These are phyloP conservation scores for Akanthomyces lecanii DNA, from an alignment of 2,329 filamentous ascomycete species.

Conservation along the genomic window DNA sequence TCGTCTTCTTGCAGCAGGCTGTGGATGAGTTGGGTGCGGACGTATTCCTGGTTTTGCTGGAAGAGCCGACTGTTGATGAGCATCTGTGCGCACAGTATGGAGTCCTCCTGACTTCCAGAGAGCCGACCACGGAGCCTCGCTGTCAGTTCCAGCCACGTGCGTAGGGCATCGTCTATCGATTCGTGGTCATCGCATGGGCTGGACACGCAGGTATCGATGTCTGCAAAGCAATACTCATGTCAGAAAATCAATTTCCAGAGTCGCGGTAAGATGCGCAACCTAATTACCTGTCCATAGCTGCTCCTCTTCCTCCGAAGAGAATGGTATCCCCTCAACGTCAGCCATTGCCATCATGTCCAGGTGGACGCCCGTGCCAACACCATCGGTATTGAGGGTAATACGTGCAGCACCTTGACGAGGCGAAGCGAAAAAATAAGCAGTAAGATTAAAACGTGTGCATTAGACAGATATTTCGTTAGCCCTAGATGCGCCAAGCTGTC, in stretches of 20 bases:
- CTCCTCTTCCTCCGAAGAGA: conserved; percentile 71
- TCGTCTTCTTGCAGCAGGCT: conserved; percentile 90
- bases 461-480: background rate
- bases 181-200: conserved; percentile 49
- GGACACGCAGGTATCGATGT: conserved; percentile 44
- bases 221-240: conserved; percentile 28
- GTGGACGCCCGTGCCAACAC: conserved; percentile 25
- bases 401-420: background rate
- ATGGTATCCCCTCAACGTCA: conserved; percentile 58
- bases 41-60: conserved; percentile 70
- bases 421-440: background rate
- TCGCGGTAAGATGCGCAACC: background rate
- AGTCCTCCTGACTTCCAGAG: conserved; percentile 70
- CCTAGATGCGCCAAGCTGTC: background rate
- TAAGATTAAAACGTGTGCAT: background rate
- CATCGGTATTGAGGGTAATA: conserved; percentile 28
- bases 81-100: conserved; percentile 74
- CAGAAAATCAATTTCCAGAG: background rate
- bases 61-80: conserved; percentile 76
- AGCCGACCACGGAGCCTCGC: conserved; percentile 72
- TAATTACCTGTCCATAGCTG: conserved; percentile 81
- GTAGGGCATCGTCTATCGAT: conserved; percentile 76
- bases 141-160: conserved; percentile 76
- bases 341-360: conserved; percentile 42
- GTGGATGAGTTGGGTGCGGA: conserved; percentile 88